Evolutionary conservation across 495 filamentous ascomycete species (phyloP).

Genomic region (Hypoxylon intermedium): DNA sequence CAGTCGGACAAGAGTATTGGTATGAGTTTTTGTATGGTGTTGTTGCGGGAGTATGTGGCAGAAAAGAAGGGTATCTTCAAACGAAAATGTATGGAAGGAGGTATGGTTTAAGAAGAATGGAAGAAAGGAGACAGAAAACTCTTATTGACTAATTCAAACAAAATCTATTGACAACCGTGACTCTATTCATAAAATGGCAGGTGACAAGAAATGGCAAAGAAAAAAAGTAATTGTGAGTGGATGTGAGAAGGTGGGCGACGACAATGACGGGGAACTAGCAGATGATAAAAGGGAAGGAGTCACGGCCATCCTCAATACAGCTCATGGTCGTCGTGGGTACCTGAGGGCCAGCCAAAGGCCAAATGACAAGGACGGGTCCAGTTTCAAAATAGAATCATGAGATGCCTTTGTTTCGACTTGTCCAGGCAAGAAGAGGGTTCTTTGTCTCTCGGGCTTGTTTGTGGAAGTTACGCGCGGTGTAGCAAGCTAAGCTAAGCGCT

Average conservation of each 20-base stretch:
- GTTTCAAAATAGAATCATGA: constrained; percentile 37
- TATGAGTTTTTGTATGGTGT: constrained; percentile 15
- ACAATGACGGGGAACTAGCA: constrained; percentile 27
- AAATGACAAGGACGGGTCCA: constrained; percentile 13
- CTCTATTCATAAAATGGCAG: constrained; percentile 20
- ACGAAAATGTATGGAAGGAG: constrained; percentile 28
- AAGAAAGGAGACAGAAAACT: constrained; percentile 3
- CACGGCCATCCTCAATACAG: constrained; percentile 12
- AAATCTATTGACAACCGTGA: constrained; percentile 28
- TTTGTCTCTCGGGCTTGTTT: constrained; percentile 29
- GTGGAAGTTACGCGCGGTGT: constrained; percentile 37
- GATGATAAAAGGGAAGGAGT: constrained; percentile 30
- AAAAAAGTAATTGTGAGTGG: constrained; percentile 5
- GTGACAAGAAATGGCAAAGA: constrained; percentile 17
- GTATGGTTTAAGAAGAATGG: constrained; percentile 3
- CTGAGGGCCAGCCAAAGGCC: constrained; percentile 18
- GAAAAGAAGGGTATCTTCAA: constrained; percentile 19
- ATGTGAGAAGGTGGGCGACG: constrained; percentile 2
- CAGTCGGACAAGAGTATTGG: constrained; percentile 12
- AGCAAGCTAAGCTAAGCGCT: constrained; percentile 32
- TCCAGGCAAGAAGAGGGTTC: constrained; percentile 23
- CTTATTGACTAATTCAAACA: constrained; percentile 24
- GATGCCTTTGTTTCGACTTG: constrained; percentile 34
- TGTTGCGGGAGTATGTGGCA: background rate
- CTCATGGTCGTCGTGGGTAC: constrained; percentile 3